Evolutionary conservation across 768 basidiomycete genomes (phyloP).

Genomic region (Hydnum rufescens): DNA sequence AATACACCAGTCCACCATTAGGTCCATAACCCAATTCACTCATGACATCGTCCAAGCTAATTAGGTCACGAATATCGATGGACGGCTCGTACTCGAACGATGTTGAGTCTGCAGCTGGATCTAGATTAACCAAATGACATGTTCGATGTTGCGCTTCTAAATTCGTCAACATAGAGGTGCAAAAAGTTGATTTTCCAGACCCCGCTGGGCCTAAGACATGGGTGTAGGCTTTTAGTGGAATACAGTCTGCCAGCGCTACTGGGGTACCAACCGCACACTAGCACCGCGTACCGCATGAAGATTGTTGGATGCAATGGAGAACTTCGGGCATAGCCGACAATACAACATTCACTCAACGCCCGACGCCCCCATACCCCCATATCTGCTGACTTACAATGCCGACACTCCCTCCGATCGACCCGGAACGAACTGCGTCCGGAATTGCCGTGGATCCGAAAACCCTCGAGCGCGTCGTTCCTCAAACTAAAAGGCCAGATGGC

Average conservation of each 20-base stretch:
- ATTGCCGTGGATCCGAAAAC: constrained; percentile 75
- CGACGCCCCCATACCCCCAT: not conserved
- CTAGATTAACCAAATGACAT: constrained; percentile 89
- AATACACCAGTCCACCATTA: constrained; percentile 92
- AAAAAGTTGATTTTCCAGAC: constrained; percentile 93
- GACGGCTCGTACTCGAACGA: constrained; percentile 84
- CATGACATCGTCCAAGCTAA: constrained; percentile 93
- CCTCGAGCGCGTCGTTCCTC: constrained; percentile 73
- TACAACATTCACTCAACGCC: not conserved
- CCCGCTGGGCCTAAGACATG: constrained; percentile 63
- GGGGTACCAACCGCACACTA: constrained; percentile 24
- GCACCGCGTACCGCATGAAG: constrained; percentile 68
- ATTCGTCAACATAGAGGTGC: constrained; percentile 73
- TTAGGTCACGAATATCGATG: constrained; percentile 85
- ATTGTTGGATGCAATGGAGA: no score
- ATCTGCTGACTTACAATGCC: not conserved
- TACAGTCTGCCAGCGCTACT: not conserved
- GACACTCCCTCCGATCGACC: constrained; percentile 60
- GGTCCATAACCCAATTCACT: constrained; percentile 85
- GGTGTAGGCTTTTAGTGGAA: constrained; percentile 18
- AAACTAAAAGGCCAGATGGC: constrained; percentile 66
- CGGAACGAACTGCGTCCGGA: constrained; percentile 50
- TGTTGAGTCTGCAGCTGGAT: constrained; percentile 73
- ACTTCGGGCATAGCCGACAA: no score
- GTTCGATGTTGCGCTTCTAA: constrained; percentile 61